phyloP scores from a whole-genome alignment of 2,329 filamentous ascomycete species.

The Aspergillus sp. region DNA sequence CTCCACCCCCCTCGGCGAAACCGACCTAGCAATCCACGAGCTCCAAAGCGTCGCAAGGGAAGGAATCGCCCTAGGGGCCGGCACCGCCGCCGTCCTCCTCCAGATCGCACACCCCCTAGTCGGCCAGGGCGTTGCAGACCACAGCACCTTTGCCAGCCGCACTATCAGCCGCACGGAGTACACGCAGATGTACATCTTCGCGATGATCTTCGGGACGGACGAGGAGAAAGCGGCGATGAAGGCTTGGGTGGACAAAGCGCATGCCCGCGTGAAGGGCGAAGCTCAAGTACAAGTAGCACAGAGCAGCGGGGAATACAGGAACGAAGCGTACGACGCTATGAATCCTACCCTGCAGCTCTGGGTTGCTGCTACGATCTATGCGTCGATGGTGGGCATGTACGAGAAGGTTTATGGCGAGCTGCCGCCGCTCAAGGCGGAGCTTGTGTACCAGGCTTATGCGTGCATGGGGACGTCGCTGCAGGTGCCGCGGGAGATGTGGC shows the following conservation, averaged over 20 bases:
- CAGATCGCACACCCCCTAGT: conserved; percentile 10
- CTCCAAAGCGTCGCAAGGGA: not conserved
- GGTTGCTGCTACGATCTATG: conserved; percentile 11
- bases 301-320: not conserved
- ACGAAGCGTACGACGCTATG: conserved; percentile 1
- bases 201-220: conserved; percentile 3
- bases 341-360: conserved; percentile 9
- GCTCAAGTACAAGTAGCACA: not conserved
- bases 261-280: not conserved
- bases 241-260: conserved; percentile 2
- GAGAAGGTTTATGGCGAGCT: conserved; percentile 1
- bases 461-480: conserved; percentile 6
- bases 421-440: conserved; percentile 3
- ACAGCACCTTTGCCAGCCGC: conserved; percentile 6
- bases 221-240: conserved; percentile 2
- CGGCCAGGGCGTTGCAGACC: conserved; percentile 7
- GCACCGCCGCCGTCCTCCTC: conserved; percentile 5
- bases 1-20: not conserved
- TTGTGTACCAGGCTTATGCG: conserved; percentile 6
- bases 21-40: not conserved
- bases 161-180: conserved; percentile 1
- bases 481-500: conserved; percentile 8
- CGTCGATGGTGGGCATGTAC: not conserved
- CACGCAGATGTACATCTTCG: conserved; percentile 7
- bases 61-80: conserved; percentile 1